Conservation (phyloP, 345 rosid species). For the Brassica juncea region DNA sequence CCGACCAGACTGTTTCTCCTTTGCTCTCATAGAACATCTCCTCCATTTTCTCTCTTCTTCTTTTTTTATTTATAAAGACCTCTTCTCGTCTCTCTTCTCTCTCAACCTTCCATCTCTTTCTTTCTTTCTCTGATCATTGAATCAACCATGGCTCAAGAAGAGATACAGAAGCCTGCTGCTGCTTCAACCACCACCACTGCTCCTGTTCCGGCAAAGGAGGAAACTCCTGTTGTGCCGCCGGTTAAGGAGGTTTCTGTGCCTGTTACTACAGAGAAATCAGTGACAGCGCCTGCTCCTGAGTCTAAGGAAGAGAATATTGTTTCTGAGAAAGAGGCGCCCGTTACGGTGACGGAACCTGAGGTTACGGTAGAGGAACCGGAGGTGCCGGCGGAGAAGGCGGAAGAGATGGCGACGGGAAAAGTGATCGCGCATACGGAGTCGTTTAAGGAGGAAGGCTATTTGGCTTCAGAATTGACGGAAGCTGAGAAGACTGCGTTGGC, state of each 20-base stretch:
- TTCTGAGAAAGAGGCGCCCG: constrained; percentile 33
- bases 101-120: constrained; percentile 18
- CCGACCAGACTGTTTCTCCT: constrained; percentile 35
- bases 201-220: constrained; percentile 37
- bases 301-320: constrained; percentile 38
- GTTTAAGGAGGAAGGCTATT: constrained; percentile 72
- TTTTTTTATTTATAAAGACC: constrained; percentile 8
- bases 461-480: constrained; percentile 55
- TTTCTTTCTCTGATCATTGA: constrained; percentile 9
- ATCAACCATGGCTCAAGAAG: constrained; percentile 42
- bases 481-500: constrained; percentile 56
- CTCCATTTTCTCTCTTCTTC: constrained; percentile 29
- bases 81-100: constrained; percentile 2
- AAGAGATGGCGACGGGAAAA: constrained; percentile 9
- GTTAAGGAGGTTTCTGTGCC: constrained; percentile 40
- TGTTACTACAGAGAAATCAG: constrained; percentile 33
- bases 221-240: constrained; percentile 24
- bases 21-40: constrained; percentile 30
- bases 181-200: constrained; percentile 23
- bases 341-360: constrained; percentile 25
- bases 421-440: constrained; percentile 50
- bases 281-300: constrained; percentile 21
- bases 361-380: constrained; percentile 27
- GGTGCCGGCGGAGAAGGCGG: constrained; percentile 33
- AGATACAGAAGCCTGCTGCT: constrained; percentile 37